Percentiles rank a stretch among this genome's conserved stretches.
Evolutionary conservation across 441 rosid genomes (phyloP).

Genomic region (Brassica balearica): DNA sequence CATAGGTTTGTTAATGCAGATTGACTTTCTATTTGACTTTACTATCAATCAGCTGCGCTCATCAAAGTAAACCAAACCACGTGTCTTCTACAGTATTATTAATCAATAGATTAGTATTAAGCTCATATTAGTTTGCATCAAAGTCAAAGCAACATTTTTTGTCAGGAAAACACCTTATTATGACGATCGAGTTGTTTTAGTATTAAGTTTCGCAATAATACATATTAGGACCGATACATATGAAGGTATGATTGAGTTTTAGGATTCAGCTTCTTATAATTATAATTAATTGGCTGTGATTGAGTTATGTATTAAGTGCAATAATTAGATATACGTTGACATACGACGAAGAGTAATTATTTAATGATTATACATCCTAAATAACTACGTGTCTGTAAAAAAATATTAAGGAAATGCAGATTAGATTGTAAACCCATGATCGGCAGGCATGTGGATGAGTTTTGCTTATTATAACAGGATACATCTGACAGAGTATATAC

Average conservation of each 20-base stretch:
- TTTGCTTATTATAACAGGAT: conserved; percentile 24
- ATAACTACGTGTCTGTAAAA: conserved; percentile 11
- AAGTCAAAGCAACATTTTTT: conserved; percentile 22
- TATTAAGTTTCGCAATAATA: conserved; percentile 16
- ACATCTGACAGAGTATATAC: neutral
- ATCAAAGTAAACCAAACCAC: conserved; percentile 27
- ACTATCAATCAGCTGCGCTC: conserved; percentile 28
- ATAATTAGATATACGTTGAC: conserved; percentile 37
- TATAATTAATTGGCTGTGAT: neutral
- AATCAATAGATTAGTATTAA: conserved; percentile 14
- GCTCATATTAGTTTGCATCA: neutral
- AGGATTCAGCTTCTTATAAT: conserved; percentile 14
- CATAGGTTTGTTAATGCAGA: conserved; percentile 7
- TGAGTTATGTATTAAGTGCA: conserved; percentile 3
- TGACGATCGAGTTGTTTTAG: conserved; percentile 12
- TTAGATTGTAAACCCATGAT: conserved; percentile 27
- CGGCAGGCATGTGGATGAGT: conserved; percentile 33
- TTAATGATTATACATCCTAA: conserved; percentile 11
- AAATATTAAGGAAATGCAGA: neutral
- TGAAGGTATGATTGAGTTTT: conserved; percentile 4
- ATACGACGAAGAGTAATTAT: neutral
- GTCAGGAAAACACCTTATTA: neutral
- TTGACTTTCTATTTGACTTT: conserved; percentile 36
- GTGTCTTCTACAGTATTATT: conserved; percentile 11
- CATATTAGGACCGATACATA: neutral